Percentiles rank a stretch among this genome's conserved stretches.
Conservation (phyloP, 768 basidiomycete species). For the Lanmaoa pseudosensibilis region DNA sequence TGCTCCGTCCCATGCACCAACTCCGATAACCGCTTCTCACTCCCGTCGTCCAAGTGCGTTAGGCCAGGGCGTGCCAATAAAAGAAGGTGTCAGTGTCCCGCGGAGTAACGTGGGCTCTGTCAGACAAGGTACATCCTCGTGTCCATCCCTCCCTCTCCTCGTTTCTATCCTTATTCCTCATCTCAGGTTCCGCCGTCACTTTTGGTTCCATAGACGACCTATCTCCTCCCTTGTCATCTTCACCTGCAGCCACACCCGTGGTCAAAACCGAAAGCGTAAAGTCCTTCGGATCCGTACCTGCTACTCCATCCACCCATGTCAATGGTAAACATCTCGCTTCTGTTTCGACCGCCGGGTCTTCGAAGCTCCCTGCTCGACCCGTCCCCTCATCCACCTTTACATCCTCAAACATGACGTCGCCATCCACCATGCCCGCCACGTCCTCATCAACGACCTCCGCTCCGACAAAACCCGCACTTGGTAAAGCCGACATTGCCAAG, state of each 20-base stretch:
- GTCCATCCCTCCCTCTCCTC: not conserved
- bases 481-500: constrained; percentile 41
- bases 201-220: constrained; percentile 91
- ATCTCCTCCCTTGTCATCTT: constrained; percentile 74
- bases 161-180: constrained; percentile 5
- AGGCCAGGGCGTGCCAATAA: constrained; percentile 68
- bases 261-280: constrained; percentile 73
- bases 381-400: constrained; percentile 19
- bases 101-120: constrained; percentile 60
- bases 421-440: constrained; percentile 34
- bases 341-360: constrained; percentile 40
- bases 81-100: constrained; percentile 76
- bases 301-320: constrained; percentile 45
- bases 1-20: constrained; percentile 50
- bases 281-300: constrained; percentile 79
- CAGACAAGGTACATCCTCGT: constrained; percentile 60
- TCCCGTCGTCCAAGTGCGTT: constrained; percentile 78
- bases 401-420: constrained; percentile 29
- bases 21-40: constrained; percentile 56
- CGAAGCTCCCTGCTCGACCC: constrained; percentile 33
- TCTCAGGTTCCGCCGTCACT: constrained; percentile 65
- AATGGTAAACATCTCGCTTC: constrained; percentile 63
- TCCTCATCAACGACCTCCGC: constrained; percentile 38
- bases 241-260: constrained; percentile 66
- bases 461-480: constrained; percentile 31